phyloP scores from a whole-genome alignment of 257 asterid species.

The Rauvolfia tetraphylla region DNA sequence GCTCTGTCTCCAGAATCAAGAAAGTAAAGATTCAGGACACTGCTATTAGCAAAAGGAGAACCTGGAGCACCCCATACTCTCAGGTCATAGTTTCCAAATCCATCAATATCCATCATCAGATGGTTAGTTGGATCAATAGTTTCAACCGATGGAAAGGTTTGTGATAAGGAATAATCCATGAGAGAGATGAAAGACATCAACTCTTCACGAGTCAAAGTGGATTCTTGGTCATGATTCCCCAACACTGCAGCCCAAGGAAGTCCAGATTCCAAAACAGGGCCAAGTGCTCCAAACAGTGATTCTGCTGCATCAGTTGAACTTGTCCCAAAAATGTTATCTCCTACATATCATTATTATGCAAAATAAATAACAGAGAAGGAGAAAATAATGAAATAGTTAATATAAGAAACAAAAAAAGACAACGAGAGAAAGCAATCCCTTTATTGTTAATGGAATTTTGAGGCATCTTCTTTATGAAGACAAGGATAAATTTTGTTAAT shows the following conservation, averaged over 20 bases:
- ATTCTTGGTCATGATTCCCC: conserved; percentile 97
- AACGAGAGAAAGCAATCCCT: background rate
- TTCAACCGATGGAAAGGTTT: conserved; percentile 55
- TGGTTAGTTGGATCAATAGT: conserved; percentile 24
- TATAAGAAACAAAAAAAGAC: background rate
- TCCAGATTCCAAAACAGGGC: conserved; percentile 59
- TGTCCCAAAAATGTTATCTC: conserved; percentile 90
- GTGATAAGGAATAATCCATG: conserved; percentile 87
- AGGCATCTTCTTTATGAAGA: background rate
- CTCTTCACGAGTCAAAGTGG: conserved; percentile 89
- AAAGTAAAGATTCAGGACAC: conserved; percentile 71
- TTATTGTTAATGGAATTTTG: background rate
- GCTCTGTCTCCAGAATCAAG: conserved; percentile 96
- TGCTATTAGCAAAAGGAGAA: conserved; percentile 59
- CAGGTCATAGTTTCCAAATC: conserved; percentile 84
- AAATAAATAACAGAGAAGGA: background rate
- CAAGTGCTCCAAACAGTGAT: conserved; percentile 69
- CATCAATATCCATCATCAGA: conserved; percentile 43
- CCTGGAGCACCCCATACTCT: conserved; percentile 74
- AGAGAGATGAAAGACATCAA: conserved; percentile 86
- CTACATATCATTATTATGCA: conserved; percentile 33
- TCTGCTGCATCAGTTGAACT: conserved; percentile 90
- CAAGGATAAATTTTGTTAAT: background rate
- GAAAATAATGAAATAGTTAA: background rate
- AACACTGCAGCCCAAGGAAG: conserved; percentile 94